Conservation (phyloP, 495 filamentous ascomycete genomes). For the Daldinia decipiens region DNA sequence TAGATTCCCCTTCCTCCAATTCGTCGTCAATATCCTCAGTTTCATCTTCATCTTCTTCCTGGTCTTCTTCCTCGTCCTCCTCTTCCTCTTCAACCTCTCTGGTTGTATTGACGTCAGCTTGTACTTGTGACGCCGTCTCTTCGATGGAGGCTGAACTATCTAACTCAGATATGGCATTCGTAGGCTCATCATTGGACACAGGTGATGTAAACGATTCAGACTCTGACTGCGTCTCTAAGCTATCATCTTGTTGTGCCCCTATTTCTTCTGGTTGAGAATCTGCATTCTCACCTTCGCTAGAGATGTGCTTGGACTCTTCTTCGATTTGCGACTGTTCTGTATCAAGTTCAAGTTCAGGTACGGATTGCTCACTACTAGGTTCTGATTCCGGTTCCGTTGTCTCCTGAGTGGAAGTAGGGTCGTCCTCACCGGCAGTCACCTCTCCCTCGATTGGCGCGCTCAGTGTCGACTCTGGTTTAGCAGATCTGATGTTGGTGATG, state of each 20-base stretch:
- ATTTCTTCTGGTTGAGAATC: constrained; percentile 7
- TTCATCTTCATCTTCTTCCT: constrained; percentile 40
- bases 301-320: constrained; percentile 14
- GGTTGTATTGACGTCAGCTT: neutral
- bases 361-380: constrained; percentile 18
- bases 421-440: constrained; percentile 35
- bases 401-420: neutral
- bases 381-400: constrained; percentile 7
- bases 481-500: constrained; percentile 44
- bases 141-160: constrained; percentile 7
- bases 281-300: constrained; percentile 7
- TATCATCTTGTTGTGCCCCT: neutral
- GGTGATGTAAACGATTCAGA: neutral
- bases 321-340: constrained; percentile 29
- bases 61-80: constrained; percentile 45
- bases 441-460: constrained; percentile 29
- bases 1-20: constrained; percentile 42
- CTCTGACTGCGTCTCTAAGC: constrained; percentile 17
- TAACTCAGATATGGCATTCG: neutral
- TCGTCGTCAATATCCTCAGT: constrained; percentile 38
- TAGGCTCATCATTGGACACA: neutral
- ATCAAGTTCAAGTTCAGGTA: constrained; percentile 19
- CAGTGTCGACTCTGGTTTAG: constrained; percentile 32
- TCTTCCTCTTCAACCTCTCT: constrained; percentile 27
- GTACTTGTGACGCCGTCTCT: constrained; percentile 1